Percentiles rank a stretch among this genome's conserved stretches.
Conservation (phyloP, 306 rosid genomes). For the Cucurbita pepo region DNA sequence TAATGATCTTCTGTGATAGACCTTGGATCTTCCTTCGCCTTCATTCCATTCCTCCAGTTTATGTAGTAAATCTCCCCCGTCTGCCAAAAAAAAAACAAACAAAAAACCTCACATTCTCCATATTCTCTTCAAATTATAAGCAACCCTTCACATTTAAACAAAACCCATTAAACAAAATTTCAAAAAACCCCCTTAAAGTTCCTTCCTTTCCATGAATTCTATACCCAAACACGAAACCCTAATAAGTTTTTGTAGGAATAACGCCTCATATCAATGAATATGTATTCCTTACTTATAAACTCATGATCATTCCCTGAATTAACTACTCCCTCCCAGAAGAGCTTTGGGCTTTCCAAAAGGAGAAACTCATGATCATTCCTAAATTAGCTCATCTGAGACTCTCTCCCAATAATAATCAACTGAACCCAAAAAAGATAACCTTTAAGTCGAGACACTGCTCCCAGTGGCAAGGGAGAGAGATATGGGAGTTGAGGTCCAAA, state of each 20-base stretch:
- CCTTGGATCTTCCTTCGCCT: constrained; percentile 83
- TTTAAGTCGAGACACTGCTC: constrained; percentile 93
- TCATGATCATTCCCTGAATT: too few relatives aligned
- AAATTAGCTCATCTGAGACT: too few relatives aligned
- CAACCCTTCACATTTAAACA: neutral
- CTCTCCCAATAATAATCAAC: too few relatives aligned
- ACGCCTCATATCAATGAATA: too few relatives aligned
- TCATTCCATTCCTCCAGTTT: constrained; percentile 93
- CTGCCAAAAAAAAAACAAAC: constrained; percentile 16
- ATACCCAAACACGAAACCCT: neutral
- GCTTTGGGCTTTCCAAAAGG: too few relatives aligned
- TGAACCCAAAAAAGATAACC: constrained; percentile 14
- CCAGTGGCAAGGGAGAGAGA: constrained; percentile 87
- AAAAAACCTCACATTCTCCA: too few relatives aligned
- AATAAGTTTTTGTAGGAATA: too few relatives aligned
- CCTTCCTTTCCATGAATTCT: neutral
- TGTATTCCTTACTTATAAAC: too few relatives aligned
- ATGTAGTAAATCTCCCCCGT: constrained; percentile 90
- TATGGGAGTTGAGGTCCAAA: constrained; percentile 78
- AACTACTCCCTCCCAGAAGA: too few relatives aligned
- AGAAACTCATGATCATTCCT: too few relatives aligned
- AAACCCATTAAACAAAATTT: neutral
- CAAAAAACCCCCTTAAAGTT: neutral
- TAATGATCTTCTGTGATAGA: constrained; percentile 12
- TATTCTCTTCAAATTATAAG: neutral